Conservation (phyloP, 1,284 basidiomycete genomes). For the Ceratobasidium sp. region DNA sequence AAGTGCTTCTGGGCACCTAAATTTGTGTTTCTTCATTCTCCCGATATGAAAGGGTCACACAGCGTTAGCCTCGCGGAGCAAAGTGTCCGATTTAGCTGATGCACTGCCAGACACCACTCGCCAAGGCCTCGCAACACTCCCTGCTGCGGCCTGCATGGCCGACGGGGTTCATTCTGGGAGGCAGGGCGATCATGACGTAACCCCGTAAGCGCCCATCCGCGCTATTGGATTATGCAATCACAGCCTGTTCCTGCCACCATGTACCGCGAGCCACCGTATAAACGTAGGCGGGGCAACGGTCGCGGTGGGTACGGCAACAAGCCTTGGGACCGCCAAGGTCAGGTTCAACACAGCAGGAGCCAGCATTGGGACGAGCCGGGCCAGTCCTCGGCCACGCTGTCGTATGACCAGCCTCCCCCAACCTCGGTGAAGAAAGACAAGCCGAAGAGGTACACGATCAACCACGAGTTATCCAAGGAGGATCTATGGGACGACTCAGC, state of each 20-base stretch:
- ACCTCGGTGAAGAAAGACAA: slow-evolving; percentile 48
- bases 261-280: slow-evolving; percentile 28
- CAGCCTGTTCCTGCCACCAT: slow-evolving; percentile 13
- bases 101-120: slow-evolving; percentile 18
- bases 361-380: slow-evolving; percentile 60
- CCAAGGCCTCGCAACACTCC: not conserved
- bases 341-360: not conserved
- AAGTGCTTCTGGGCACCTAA: slow-evolving; percentile 4
- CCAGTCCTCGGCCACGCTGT: slow-evolving; percentile 49
- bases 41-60: not conserved
- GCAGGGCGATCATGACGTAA: slow-evolving; percentile 25
- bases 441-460: slow-evolving; percentile 61
- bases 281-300: slow-evolving; percentile 21
- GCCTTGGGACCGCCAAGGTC: not conserved
- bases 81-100: not conserved
- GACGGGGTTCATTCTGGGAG: not conserved
- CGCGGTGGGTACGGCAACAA: slow-evolving; percentile 8
- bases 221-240: not conserved
- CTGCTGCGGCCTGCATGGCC: not conserved
- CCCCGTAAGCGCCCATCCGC: not conserved
- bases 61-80: not conserved
- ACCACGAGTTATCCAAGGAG: slow-evolving; percentile 68
- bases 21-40: not conserved
- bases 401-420: slow-evolving; percentile 53
- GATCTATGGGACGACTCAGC: slow-evolving; percentile 87